Conservation (phyloP, 1,139 yeast genomes). For the Pichia sp. region DNA sequence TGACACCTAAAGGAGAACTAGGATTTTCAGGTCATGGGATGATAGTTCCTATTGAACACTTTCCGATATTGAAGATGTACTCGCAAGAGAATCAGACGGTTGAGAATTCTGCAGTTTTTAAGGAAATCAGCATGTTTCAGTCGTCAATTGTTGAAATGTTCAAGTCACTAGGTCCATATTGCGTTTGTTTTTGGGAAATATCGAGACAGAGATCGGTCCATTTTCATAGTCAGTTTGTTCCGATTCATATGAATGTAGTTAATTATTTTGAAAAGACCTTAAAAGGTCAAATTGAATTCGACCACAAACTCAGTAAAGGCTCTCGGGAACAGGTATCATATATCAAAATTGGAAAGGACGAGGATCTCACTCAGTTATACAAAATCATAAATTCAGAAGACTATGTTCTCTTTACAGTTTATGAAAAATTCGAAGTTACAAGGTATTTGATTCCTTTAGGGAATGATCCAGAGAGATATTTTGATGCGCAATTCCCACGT, state of each 20-base stretch:
- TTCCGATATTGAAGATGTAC: constrained; percentile 34
- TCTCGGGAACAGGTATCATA: too few relatives aligned
- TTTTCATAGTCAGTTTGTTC: constrained; percentile 56
- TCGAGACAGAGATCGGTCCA: constrained; percentile 52
- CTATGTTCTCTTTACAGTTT: constrained; percentile 32
- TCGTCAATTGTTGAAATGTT: constrained; percentile 40
- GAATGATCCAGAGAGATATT: constrained; percentile 16
- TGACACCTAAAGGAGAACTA: constrained; percentile 40
- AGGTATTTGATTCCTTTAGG: constrained; percentile 23
- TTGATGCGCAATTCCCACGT: constrained; percentile 76
- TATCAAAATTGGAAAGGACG: constrained; percentile 25
- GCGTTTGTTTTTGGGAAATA: constrained; percentile 54
- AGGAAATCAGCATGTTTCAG: constrained; percentile 38
- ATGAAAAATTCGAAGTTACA: constrained; percentile 8
- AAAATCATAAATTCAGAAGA: constrained; percentile 31
- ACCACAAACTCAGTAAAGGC: too few relatives aligned
- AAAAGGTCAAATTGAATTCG: constrained; percentile 29
- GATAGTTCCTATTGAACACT: constrained; percentile 75
- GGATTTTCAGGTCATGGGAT: constrained; percentile 77
- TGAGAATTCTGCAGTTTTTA: constrained; percentile 29
- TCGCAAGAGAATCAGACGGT: constrained; percentile 18
- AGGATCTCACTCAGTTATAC: constrained; percentile 21
- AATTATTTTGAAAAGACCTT: constrained; percentile 33
- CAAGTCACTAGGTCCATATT: constrained; percentile 26
- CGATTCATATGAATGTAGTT: constrained; percentile 38